phyloP scores from a whole-genome alignment of 2,329 filamentous ascomycete genomes.

The Diaporthe capsici region DNA sequence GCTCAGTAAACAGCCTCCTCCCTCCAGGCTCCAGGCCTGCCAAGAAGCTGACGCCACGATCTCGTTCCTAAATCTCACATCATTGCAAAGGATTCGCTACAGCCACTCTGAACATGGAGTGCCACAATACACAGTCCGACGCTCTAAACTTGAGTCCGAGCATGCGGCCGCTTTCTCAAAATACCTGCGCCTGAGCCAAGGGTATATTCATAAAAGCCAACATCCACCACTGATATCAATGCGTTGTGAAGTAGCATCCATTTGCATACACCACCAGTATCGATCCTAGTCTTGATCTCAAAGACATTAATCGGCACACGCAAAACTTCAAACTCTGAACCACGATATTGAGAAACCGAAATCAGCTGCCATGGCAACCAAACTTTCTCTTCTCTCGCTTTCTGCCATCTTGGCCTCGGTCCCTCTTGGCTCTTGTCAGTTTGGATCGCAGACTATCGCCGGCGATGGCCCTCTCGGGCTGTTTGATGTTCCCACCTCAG shows the following conservation, averaged over 20 bases:
- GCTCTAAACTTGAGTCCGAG: not conserved
- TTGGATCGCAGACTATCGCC: not conserved
- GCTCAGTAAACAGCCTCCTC: not conserved
- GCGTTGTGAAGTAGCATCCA: not conserved
- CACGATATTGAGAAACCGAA: not conserved
- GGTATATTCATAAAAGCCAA: not conserved
- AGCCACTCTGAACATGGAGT: not conserved
- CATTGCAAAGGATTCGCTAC: constrained; percentile 8
- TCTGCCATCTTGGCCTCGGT: not conserved
- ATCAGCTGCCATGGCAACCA: not conserved
- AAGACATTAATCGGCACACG: no score
- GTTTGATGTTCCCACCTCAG: not conserved
- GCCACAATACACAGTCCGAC: not conserved
- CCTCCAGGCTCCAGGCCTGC: constrained; percentile 6
- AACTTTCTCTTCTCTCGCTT: not conserved
- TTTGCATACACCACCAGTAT: not conserved
- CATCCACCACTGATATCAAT: not conserved
- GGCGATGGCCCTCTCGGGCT: not conserved
- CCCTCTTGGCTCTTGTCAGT: not conserved
- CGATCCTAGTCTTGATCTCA: not conserved
- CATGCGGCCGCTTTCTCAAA: not conserved
- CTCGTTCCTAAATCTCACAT: constrained; percentile 14
- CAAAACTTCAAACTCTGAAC: no score
- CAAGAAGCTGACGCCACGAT: constrained; percentile 15
- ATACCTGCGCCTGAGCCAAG: not conserved